These are phyloP conservation scores for Rutstroemia sydowiana DNA, from an alignment of 2,329 filamentous ascomycete species.

Conservation along the genomic window DNA sequence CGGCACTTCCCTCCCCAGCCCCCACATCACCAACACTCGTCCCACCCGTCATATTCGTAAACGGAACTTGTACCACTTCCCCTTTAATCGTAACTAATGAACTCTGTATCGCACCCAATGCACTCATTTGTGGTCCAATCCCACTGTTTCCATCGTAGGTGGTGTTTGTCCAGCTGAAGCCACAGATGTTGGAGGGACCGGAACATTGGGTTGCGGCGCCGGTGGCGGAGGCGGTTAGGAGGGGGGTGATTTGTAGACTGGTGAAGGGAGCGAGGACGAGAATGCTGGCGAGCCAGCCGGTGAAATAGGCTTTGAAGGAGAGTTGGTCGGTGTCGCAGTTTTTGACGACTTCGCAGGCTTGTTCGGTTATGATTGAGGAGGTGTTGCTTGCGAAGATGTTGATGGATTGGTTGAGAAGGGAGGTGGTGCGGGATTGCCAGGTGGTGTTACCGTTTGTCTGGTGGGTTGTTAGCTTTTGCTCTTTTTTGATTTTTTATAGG, in stretches of 20 bases:
- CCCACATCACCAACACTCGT: slow-evolving; percentile 25
- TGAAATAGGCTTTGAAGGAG: slow-evolving; percentile 57
- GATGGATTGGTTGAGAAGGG: slow-evolving; percentile 44
- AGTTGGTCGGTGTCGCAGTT: slow-evolving; percentile 55
- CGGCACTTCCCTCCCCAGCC: background rate
- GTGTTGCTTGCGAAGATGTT: slow-evolving; percentile 44
- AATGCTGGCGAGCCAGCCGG: slow-evolving; percentile 53
- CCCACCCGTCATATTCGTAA: slow-evolving; percentile 33
- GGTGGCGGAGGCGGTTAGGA: slow-evolving; percentile 45
- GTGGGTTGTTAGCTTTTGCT: background rate
- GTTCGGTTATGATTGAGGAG: slow-evolving; percentile 37
- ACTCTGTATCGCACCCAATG: slow-evolving; percentile 51
- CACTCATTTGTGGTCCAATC: slow-evolving; percentile 65
- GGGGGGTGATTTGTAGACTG: slow-evolving; percentile 42
- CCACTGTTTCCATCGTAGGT: slow-evolving; percentile 51
- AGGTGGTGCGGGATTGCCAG: slow-evolving; percentile 53
- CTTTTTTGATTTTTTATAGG: background rate
- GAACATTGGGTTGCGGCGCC: slow-evolving; percentile 49
- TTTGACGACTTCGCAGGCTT: slow-evolving; percentile 48
- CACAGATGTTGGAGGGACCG: slow-evolving; percentile 53
- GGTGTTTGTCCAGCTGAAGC: slow-evolving; percentile 49
- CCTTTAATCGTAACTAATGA: slow-evolving; percentile 30
- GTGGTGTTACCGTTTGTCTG: slow-evolving; percentile 28
- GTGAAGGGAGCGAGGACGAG: slow-evolving; percentile 59
- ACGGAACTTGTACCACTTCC: slow-evolving; percentile 30